These are phyloP conservation scores for Euclidium syriacum DNA, from an alignment of 345 rosid genomes.

Conservation along the genomic window DNA sequence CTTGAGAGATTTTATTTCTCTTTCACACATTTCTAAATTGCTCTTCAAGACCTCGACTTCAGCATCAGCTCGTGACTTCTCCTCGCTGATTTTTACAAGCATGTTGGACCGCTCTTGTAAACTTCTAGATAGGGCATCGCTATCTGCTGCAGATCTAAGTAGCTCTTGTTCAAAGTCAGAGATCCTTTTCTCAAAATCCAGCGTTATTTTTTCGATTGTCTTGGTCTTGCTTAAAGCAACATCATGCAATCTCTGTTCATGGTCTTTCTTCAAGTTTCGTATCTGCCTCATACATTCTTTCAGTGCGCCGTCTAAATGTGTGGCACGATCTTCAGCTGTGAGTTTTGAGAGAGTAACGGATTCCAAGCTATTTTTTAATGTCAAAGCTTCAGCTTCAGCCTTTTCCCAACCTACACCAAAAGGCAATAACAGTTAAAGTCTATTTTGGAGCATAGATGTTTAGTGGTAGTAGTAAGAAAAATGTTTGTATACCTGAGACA, in stretches of 20 bases:
- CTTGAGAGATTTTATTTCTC: constrained; percentile 75
- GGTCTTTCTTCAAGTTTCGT: constrained; percentile 79
- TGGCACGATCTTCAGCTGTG: constrained; percentile 70
- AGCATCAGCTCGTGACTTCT: constrained; percentile 72
- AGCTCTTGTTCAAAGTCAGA: constrained; percentile 60
- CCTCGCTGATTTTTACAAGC: constrained; percentile 66
- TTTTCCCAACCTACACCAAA: constrained; percentile 74
- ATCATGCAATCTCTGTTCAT: constrained; percentile 67
- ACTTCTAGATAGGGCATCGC: constrained; percentile 62
- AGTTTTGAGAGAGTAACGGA: constrained; percentile 72
- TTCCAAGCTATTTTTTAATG: constrained; percentile 64
- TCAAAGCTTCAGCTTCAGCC: constrained; percentile 80
- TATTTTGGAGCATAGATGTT: not conserved
- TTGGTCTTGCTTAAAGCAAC: constrained; percentile 49
- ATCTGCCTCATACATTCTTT: constrained; percentile 92
- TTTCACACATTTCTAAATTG: constrained; percentile 72
- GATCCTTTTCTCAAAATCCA: constrained; percentile 58
- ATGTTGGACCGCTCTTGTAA: constrained; percentile 81
- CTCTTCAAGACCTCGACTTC: constrained; percentile 74
- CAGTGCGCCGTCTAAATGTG: constrained; percentile 83
- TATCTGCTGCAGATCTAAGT: constrained; percentile 69
- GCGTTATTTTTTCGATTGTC: constrained; percentile 56
- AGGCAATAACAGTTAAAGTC: not conserved
- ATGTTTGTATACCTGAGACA: constrained; percentile 49
- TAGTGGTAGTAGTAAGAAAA: not conserved